A percentile compares a stretch with the other conserved stretches of the same genome.
Evolutionary conservation across 129 eudicot species (phyloP).

Genomic region (Lactuca saligna): DNA sequence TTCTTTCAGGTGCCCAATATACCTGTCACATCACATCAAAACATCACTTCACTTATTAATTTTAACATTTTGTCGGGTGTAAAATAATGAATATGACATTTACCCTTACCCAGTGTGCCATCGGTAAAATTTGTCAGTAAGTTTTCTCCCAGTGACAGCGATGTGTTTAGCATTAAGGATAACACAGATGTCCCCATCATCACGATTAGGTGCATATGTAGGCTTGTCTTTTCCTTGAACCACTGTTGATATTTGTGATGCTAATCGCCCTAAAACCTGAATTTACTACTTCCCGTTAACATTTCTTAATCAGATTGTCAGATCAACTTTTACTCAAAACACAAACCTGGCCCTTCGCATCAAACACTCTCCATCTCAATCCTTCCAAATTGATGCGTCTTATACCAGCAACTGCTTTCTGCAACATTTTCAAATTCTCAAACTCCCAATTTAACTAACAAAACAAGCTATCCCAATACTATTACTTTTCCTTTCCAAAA

Average conservation of each 20-base stretch:
- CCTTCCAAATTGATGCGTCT: slow-evolving; percentile 91
- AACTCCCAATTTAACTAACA: too few relatives aligned
- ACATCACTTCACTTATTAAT: too few relatives aligned
- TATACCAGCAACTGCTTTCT: slow-evolving; percentile 94
- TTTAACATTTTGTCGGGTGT: background rate
- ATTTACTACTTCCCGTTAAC: background rate
- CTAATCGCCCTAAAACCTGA: slow-evolving; percentile 89
- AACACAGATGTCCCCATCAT: slow-evolving; percentile 92
- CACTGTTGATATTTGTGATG: slow-evolving; percentile 85
- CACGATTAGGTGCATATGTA: slow-evolving; percentile 77
- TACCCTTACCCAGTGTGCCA: slow-evolving; percentile 99
- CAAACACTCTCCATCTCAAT: slow-evolving; percentile 92
- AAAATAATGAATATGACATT: too few relatives aligned
- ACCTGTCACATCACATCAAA: slow-evolving; percentile 33
- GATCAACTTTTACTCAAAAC: too few relatives aligned
- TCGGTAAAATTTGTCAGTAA: slow-evolving; percentile 69
- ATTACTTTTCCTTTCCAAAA: slow-evolving; percentile 9
- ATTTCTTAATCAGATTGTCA: background rate
- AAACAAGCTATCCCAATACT: background rate
- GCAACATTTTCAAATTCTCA: slow-evolving; percentile 18
- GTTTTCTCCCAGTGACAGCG: slow-evolving; percentile 86
- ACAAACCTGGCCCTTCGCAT: slow-evolving; percentile 94
- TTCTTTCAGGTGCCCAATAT: slow-evolving; percentile 87
- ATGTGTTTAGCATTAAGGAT: slow-evolving; percentile 84
- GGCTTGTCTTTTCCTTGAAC: slow-evolving; percentile 95